Evolutionary conservation across 164 flowering plant species (phyloP).

Genomic region (Umbellularia californica): DNA sequence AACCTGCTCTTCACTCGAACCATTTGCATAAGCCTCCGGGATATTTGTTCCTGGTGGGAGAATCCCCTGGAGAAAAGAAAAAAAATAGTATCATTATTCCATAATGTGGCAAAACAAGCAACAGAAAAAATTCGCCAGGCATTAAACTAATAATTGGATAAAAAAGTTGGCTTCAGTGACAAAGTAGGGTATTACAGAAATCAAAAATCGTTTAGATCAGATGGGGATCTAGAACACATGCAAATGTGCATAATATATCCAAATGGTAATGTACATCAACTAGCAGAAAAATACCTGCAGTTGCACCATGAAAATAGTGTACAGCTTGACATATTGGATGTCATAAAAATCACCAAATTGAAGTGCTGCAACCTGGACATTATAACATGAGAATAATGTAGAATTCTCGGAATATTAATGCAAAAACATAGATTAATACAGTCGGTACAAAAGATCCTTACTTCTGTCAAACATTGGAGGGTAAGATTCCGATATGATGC

Average conservation of each 20-base stretch:
- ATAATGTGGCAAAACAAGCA: not conserved
- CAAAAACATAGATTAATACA: not conserved
- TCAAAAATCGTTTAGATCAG: not conserved
- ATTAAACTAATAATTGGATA: not conserved
- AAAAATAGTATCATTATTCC: not conserved
- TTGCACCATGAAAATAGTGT: conserved; percentile 73
- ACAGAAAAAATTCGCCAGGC: not conserved
- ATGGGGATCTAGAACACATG: not conserved
- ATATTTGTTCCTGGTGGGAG: conserved; percentile 72
- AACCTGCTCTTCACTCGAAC: conserved; percentile 89
- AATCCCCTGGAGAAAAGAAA: conserved; percentile 45
- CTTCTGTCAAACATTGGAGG: conserved; percentile 95
- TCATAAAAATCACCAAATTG: conserved; percentile 82
- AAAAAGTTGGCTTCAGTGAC: not conserved
- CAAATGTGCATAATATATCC: not conserved
- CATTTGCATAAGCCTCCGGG: conserved; percentile 88
- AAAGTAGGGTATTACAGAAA: not conserved
- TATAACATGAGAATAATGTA: not conserved
- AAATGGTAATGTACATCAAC: not conserved
- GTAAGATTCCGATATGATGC: conserved; percentile 87
- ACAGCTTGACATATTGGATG: conserved; percentile 76
- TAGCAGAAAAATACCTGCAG: conserved; percentile 59
- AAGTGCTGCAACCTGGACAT: conserved; percentile 80
- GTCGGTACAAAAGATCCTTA: conserved; percentile 9
- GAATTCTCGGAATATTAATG: not conserved